phyloP scores from a whole-genome alignment of 2,329 filamentous ascomycete genomes.

The Rhynchosporium secalis region DNA sequence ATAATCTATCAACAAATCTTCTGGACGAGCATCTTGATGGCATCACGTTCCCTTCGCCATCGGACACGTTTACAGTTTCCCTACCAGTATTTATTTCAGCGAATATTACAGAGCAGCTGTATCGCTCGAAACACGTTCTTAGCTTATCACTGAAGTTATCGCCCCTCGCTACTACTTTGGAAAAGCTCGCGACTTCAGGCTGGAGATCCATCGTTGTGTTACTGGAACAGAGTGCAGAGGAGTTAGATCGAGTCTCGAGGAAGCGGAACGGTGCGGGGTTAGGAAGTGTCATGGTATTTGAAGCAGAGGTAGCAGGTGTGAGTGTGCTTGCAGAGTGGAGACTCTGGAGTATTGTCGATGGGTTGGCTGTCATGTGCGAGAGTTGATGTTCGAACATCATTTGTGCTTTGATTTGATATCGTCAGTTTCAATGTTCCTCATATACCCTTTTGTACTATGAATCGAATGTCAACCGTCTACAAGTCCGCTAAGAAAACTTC shows the following conservation, averaged over 20 bases:
- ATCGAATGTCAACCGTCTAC: no score
- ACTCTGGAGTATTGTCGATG: conserved; percentile 14
- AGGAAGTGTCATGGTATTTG: conserved; percentile 10
- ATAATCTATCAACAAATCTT: conserved; percentile 8
- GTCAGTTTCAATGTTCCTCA: background rate
- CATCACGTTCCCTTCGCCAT: background rate
- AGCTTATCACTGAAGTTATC: conserved; percentile 13
- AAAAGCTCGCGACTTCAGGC: background rate
- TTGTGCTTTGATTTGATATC: background rate
- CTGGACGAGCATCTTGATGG: conserved; percentile 10
- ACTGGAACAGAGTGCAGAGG: conserved; percentile 10
- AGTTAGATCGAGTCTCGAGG: conserved; percentile 7
- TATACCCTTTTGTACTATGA: no score
- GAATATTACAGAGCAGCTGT: conserved; percentile 16
- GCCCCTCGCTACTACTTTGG: background rate
- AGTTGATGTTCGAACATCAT: background rate
- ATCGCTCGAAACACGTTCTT: conserved; percentile 13
- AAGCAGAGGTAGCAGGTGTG: conserved; percentile 4
- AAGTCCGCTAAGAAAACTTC: no score
- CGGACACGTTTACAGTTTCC: background rate
- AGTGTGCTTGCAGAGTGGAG: conserved; percentile 15
- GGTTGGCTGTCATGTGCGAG: conserved; percentile 16
- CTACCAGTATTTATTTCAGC: conserved; percentile 13
- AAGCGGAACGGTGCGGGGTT: conserved; percentile 5
- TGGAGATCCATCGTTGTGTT: conserved; percentile 14